Evolutionary conservation across 2,329 filamentous ascomycete genomes (phyloP).

Genomic region (Colletotrichum higginsianum): DNA sequence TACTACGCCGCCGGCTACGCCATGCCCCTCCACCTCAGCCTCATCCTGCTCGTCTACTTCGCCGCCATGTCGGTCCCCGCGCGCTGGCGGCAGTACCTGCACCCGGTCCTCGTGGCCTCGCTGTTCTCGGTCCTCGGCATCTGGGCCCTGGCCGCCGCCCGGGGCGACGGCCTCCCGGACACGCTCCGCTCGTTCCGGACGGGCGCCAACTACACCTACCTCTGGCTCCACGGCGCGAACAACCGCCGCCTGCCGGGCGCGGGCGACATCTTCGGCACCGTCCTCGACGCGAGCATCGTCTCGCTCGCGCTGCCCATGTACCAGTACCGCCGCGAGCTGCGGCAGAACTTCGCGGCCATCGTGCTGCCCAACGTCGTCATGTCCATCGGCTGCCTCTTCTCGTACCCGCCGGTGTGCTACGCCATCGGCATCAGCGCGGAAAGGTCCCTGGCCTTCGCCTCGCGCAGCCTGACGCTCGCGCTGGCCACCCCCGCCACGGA

Average conservation of each 20-base stretch:
- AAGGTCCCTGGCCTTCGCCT: constrained; percentile 69
- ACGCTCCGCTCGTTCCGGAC: constrained; percentile 66
- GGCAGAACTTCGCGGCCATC: constrained; percentile 67
- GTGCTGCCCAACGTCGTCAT: constrained; percentile 67
- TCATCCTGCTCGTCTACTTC: constrained; percentile 69
- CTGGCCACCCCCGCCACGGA: constrained; percentile 70
- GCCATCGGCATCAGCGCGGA: constrained; percentile 67
- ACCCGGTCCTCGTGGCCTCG: constrained; percentile 71
- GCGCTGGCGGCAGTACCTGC: constrained; percentile 66
- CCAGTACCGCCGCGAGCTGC: constrained; percentile 70
- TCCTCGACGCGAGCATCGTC: constrained; percentile 72
- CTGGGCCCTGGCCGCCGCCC: constrained; percentile 66
- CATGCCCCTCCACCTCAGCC: constrained; percentile 61
- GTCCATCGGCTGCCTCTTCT: constrained; percentile 68
- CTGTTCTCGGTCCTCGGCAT: constrained; percentile 66
- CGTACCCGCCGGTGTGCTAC: constrained; percentile 69
- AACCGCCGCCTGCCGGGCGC: constrained; percentile 62
- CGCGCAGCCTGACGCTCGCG: constrained; percentile 71
- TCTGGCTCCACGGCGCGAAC: constrained; percentile 59
- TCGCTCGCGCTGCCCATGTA: constrained; percentile 74
- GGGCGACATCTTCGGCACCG: constrained; percentile 68
- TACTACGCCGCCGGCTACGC: constrained; percentile 69
- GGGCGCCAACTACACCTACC: constrained; percentile 65
- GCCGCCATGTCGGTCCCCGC: constrained; percentile 63
- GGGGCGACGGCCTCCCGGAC: constrained; percentile 56